A percentile compares a stretch with the other conserved stretches of the same genome.
Conservation (phyloP, 2,329 filamentous ascomycete genomes). For the Dothideomycetes sp. region DNA sequence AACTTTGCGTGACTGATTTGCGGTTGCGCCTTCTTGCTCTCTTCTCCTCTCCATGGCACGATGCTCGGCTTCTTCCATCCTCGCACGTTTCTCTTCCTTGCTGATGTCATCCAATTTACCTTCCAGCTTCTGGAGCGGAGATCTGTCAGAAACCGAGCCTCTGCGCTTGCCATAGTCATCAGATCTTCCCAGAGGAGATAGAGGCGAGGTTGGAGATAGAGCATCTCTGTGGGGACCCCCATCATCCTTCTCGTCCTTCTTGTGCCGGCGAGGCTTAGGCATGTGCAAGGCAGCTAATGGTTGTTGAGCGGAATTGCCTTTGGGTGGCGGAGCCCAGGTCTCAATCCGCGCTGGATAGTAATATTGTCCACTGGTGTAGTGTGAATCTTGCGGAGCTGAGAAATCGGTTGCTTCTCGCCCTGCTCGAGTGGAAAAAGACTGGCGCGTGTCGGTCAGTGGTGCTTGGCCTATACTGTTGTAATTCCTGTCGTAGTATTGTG, state of each 20-base stretch:
- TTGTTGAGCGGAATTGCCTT: no score
- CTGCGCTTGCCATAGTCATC: conserved; percentile 16
- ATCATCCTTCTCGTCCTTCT: no score
- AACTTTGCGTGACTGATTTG: conserved; percentile 10
- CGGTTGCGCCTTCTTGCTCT: no score
- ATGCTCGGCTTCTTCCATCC: conserved; percentile 71
- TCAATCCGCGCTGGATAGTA: not conserved
- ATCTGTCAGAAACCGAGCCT: conserved; percentile 66
- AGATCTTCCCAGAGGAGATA: not conserved
- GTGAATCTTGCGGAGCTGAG: not conserved
- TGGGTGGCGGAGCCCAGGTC: no score
- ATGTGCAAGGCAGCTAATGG: conserved; percentile 8
- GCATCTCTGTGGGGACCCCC: no score
- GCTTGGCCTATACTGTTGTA: not conserved
- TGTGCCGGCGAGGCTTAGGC: conserved; percentile 8
- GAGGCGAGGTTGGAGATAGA: not conserved
- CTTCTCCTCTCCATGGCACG: conserved; percentile 56
- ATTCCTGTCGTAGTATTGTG: conserved; percentile 1
- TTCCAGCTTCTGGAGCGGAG: conserved; percentile 87
- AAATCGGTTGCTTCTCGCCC: conserved; percentile 1
- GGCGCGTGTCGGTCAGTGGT: conserved; percentile 10
- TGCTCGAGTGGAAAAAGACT: conserved; percentile 18
- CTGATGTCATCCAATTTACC: conserved; percentile 83
- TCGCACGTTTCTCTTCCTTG: conserved; percentile 87
- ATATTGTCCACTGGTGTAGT: not conserved